Evolutionary conservation across 2,329 filamentous ascomycete species (phyloP).

Genomic region (Aspergillus fructus): DNA sequence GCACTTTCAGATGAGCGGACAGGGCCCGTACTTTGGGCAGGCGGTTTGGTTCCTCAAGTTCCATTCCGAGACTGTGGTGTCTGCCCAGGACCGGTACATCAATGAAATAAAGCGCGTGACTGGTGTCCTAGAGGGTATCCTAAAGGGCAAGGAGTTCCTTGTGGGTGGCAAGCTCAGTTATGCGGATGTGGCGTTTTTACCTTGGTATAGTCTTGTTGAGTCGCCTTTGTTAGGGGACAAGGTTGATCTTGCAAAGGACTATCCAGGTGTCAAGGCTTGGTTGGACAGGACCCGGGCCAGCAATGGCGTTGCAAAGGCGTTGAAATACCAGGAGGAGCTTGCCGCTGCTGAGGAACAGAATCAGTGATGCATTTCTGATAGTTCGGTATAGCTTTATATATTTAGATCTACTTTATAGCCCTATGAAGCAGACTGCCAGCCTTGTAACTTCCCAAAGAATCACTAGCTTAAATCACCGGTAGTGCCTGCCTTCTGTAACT

Average conservation of each 20-base stretch:
- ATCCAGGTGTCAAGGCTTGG: slow-evolving; percentile 31
- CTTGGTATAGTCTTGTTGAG: slow-evolving; percentile 32
- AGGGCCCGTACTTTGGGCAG: slow-evolving; percentile 53
- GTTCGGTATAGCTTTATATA: too few relatives aligned
- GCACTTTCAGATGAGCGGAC: slow-evolving; percentile 46
- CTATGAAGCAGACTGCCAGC: too few relatives aligned
- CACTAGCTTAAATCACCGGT: too few relatives aligned
- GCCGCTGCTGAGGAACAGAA: background rate
- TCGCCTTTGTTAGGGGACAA: slow-evolving; percentile 4
- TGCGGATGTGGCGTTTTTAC: slow-evolving; percentile 43
- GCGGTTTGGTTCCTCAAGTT: slow-evolving; percentile 43
- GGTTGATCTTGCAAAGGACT: slow-evolving; percentile 31
- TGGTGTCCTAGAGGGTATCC: slow-evolving; percentile 43
- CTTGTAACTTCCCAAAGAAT: too few relatives aligned
- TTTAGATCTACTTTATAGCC: too few relatives aligned
- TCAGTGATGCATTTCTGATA: background rate
- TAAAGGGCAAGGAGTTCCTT: slow-evolving; percentile 40
- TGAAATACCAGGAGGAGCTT: slow-evolving; percentile 6
- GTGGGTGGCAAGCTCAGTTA: slow-evolving; percentile 46
- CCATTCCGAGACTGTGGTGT: slow-evolving; percentile 44
- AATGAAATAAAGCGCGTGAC: slow-evolving; percentile 47
- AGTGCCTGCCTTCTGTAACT: too few relatives aligned
- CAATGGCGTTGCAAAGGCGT: slow-evolving; percentile 20
- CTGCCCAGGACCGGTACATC: slow-evolving; percentile 46
- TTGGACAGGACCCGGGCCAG: slow-evolving; percentile 27